Percentiles rank a stretch among this genome's conserved stretches.
phyloP scores from a whole-genome alignment of 2,329 filamentous ascomycete species.

The Microcera coccophila region DNA sequence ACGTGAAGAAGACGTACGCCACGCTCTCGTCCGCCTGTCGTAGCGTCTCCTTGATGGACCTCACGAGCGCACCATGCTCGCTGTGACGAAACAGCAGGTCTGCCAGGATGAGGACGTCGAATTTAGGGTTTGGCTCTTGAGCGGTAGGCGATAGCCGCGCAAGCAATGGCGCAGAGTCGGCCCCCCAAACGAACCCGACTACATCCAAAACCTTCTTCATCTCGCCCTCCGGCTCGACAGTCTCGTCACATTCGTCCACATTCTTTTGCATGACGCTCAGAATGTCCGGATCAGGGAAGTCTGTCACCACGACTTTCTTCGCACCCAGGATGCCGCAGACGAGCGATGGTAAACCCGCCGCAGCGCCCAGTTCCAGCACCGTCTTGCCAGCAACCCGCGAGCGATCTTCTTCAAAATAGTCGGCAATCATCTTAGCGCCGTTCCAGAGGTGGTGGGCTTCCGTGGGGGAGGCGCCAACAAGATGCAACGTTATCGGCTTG shows the following conservation, averaged over 20 bases:
- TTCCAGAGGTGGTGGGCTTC: slow-evolving; percentile 95
- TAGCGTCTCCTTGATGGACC: slow-evolving; percentile 66
- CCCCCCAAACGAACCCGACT: slow-evolving; percentile 82
- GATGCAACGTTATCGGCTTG: slow-evolving; percentile 62
- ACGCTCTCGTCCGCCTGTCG: slow-evolving; percentile 50
- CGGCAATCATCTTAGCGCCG: slow-evolving; percentile 71
- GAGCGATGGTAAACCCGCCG: slow-evolving; percentile 78
- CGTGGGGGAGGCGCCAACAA: slow-evolving; percentile 83
- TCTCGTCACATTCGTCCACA: slow-evolving; percentile 53
- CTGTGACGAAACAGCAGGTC: slow-evolving; percentile 89
- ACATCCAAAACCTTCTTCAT: slow-evolving; percentile 46
- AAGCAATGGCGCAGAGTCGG: slow-evolving; percentile 55
- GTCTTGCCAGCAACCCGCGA: slow-evolving; percentile 60
- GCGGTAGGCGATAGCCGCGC: slow-evolving; percentile 35
- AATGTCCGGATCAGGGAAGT: slow-evolving; percentile 84
- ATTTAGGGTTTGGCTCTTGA: slow-evolving; percentile 34
- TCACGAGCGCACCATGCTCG: slow-evolving; percentile 74
- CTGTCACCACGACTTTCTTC: slow-evolving; percentile 69
- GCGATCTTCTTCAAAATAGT: slow-evolving; percentile 71
- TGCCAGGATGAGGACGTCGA: slow-evolving; percentile 80
- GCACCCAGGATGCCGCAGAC: slow-evolving; percentile 73
- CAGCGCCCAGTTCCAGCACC: slow-evolving; percentile 87
- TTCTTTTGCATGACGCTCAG: slow-evolving; percentile 76
- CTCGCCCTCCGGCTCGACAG: slow-evolving; percentile 26
- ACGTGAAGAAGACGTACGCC: slow-evolving; percentile 89